Percentiles rank a stretch among this genome's conserved stretches.
phyloP scores from a whole-genome alignment of 2,329 filamentous ascomycete genomes.

The Cordyceps javanica region DNA sequence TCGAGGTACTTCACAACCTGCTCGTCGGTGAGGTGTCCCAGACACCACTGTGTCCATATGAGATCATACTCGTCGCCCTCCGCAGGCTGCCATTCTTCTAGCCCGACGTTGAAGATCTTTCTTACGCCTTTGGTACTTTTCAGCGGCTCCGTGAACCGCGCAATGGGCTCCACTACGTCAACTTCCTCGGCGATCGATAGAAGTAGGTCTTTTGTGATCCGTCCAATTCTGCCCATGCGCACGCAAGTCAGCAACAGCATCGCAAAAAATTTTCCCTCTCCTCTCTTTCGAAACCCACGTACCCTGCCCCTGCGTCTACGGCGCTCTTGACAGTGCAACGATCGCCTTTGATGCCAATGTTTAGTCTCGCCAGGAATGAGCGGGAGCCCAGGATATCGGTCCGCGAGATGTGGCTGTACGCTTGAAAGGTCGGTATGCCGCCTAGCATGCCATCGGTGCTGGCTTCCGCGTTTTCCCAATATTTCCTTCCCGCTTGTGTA shows the following conservation, averaged over 20 bases:
- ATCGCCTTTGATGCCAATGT: slow-evolving; percentile 28
- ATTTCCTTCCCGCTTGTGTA: too few relatives aligned
- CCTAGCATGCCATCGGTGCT: slow-evolving; percentile 67
- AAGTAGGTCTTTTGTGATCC: slow-evolving; percentile 73
- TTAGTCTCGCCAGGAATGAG: slow-evolving; percentile 59
- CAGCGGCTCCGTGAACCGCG: slow-evolving; percentile 70
- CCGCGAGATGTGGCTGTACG: slow-evolving; percentile 20
- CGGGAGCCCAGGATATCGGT: slow-evolving; percentile 60
- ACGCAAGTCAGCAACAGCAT: not conserved
- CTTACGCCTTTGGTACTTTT: slow-evolving; percentile 50
- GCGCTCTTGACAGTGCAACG: slow-evolving; percentile 23
- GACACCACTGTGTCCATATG: slow-evolving; percentile 13
- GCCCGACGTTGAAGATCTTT: slow-evolving; percentile 62
- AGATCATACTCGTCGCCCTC: slow-evolving; percentile 44
- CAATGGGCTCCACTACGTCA: slow-evolving; percentile 80
- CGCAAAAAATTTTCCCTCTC: not conserved
- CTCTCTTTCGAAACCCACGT: slow-evolving; percentile 16
- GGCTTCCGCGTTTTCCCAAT: slow-evolving; percentile 38
- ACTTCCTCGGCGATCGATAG: slow-evolving; percentile 62
- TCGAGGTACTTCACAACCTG: slow-evolving; percentile 64
- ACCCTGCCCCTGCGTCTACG: slow-evolving; percentile 37
- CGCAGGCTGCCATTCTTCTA: slow-evolving; percentile 61
- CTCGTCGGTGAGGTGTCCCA: slow-evolving; percentile 69
- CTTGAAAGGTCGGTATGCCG: slow-evolving; percentile 39
- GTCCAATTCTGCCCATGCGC: slow-evolving; percentile 57